A percentile compares a stretch with the other conserved stretches of the same genome.
Conservation (phyloP, 2,329 filamentous ascomycete genomes). For the Microdochium bolleyi region DNA sequence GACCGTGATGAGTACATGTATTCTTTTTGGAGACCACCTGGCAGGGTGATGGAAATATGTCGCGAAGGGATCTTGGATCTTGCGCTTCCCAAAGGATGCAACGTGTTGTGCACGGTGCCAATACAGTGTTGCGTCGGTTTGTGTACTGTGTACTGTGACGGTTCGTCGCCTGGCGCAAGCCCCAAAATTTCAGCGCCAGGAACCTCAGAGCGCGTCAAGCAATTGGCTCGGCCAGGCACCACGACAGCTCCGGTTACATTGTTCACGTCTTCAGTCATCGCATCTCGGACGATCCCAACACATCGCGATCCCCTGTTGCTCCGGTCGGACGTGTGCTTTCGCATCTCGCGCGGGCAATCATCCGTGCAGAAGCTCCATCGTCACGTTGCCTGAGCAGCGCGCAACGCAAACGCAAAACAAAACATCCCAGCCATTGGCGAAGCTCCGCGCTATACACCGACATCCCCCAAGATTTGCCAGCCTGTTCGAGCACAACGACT, state of each 20-base stretch:
- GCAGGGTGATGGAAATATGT: no score
- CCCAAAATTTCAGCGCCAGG: not conserved
- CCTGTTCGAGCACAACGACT: no score
- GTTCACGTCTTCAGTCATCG: not conserved
- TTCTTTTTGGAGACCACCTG: no score
- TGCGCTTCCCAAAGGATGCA: no score
- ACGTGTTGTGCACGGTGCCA: no score
- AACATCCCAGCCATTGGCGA: not conserved
- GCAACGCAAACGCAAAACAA: not conserved
- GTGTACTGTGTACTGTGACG: not conserved
- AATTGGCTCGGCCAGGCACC: not conserved
- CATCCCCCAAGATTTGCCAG: no score
- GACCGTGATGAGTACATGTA: no score
- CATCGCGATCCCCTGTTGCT: no score
- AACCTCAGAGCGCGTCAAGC: not conserved
- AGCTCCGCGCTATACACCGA: not conserved
- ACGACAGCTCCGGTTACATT: not conserved
- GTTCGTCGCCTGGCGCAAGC: not conserved
- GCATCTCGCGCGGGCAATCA: not conserved
- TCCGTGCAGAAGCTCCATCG: not conserved
- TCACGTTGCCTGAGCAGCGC: not conserved
- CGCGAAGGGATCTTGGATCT: no score
- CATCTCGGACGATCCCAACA: no score
- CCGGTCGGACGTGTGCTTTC: no score
- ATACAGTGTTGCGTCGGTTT: no score